phyloP scores from a whole-genome alignment of 2,329 filamentous ascomycete species.

The Epichloe hybrida region DNA sequence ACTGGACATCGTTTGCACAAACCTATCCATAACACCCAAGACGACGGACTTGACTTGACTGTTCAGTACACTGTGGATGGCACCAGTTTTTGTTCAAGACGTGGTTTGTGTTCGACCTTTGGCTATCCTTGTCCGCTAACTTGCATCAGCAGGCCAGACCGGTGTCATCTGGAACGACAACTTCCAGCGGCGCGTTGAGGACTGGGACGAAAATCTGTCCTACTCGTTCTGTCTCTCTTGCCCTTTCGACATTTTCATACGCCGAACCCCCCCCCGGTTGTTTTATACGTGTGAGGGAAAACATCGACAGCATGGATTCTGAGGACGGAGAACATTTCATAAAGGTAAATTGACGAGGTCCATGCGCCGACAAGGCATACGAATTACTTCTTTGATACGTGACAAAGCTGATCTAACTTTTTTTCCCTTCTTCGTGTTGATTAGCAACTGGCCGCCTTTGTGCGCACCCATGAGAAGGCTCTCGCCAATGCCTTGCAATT shows the following conservation, averaged over 20 bases:
- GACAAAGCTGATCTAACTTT: constrained; percentile 15
- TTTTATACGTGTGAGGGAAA: neutral
- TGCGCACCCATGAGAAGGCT: constrained; percentile 93
- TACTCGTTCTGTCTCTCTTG: neutral
- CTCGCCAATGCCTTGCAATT: constrained; percentile 90
- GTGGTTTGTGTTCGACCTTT: neutral
- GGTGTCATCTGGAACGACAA: neutral
- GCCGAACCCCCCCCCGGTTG: too few relatives aligned
- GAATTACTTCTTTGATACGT: too few relatives aligned
- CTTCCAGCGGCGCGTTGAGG: neutral
- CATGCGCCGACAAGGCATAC: neutral
- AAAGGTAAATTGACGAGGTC: constrained; percentile 46
- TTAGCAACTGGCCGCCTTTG: constrained; percentile 89
- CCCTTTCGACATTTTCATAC: neutral
- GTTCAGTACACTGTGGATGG: neutral
- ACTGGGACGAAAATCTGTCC: neutral
- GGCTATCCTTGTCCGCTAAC: neutral
- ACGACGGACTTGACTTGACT: neutral
- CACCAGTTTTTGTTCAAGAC: neutral
- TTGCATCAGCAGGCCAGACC: neutral
- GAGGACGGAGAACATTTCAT: constrained; percentile 85
- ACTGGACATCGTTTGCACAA: neutral
- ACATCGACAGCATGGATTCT: constrained; percentile 52
- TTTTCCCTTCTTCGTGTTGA: neutral
- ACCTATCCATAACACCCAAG: neutral